Evolutionary conservation across 352 stramenopile genomes (phyloP), one percentile per base, ranked within the genome.

Genomic region (Pythium guiyangense): DNA sequence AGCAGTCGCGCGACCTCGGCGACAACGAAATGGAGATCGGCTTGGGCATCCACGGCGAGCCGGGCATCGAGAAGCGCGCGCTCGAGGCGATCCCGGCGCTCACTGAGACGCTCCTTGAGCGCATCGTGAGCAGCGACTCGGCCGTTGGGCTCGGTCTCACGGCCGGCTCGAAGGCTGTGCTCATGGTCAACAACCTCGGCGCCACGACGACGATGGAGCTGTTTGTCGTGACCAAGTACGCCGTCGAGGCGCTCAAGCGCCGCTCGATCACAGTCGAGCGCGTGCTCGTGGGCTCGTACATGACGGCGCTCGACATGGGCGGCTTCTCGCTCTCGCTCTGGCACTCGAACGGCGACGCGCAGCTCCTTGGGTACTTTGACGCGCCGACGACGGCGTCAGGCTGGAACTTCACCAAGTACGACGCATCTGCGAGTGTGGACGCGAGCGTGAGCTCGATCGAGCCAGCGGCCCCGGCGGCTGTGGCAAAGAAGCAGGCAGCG

Each of bases 301-400:
- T 99, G 96, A 99, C 96, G 6, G 92, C 92, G 34, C 88, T 99
- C 53, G 92, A 99, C 70, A 99, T 99, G 96, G 83, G 87, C 39
- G 97, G 97, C 12, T 95, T 98, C 34, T 98, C 87, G 40, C 67
- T 99, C 6, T 89, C 84, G 25, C 58, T 95, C 11, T 96, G 87
- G 84, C 88, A 88, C 53, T 79, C 97, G 6, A 86, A 84, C 27
- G 61, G 76, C 11, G 73, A 86, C 26, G 62, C 60, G 18, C 66
- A 66, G 42, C 64, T 88, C 53, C 66, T 92, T 6, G 56, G 52
- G 31, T 62, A 82, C 46, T 86, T 92, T 51, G 82, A 92, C 56
- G 69, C 66, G 4, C 56, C 76, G 2, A 88, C 80, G 3, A 83
- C 75, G 0, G 82, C 82, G 6, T 70, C 76, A 0, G 82, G 68